Percentiles rank a stretch among this genome's conserved stretches.
phyloP scores from a whole-genome alignment of 1,284 basidiomycete genomes.

The Microbotryum intermedium region DNA sequence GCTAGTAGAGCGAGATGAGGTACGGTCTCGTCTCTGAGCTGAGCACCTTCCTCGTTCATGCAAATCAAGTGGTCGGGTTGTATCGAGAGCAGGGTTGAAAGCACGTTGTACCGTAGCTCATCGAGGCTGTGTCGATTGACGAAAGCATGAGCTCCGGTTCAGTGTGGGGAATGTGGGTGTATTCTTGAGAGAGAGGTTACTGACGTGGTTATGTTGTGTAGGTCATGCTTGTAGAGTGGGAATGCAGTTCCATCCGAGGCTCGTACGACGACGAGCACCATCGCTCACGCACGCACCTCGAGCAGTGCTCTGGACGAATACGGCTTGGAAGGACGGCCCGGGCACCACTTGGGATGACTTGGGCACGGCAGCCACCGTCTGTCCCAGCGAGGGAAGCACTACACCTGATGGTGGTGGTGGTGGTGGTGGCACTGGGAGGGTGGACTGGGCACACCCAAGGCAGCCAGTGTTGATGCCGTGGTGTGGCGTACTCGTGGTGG shows the following conservation, averaged over 20 bases:
- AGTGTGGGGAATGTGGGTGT: neutral
- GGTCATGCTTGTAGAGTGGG: slow-evolving; percentile 7
- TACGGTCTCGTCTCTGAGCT: slow-evolving; percentile 16
- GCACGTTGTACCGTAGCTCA: slow-evolving; percentile 16
- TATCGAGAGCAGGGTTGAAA: slow-evolving; percentile 20
- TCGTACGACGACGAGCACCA: slow-evolving; percentile 17
- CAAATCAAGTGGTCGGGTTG: slow-evolving; percentile 26
- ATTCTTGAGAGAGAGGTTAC: neutral
- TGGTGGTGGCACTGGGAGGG: too few species aligned
- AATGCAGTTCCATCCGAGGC: slow-evolving; percentile 26
- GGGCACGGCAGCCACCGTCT: too few species aligned
- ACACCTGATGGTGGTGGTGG: too few species aligned
- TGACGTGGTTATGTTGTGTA: slow-evolving; percentile 21
- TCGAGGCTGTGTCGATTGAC: slow-evolving; percentile 14
- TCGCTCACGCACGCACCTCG: too few species aligned
- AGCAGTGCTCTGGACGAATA: too few species aligned
- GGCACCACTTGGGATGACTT: too few species aligned
- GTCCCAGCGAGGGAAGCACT: too few species aligned
- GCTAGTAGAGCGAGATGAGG: slow-evolving; percentile 13
- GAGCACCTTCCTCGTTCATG: slow-evolving; percentile 28
- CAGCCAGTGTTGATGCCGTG: too few species aligned
- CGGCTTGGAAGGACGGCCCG: too few species aligned
- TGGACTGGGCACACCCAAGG: too few species aligned
- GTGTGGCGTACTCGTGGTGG: too few species aligned
- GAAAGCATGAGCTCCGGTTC: neutral